A percentile compares a stretch with the other conserved stretches of the same genome.
Evolutionary conservation across 1,284 basidiomycete genomes (phyloP).

Genomic region (Trichosporon asahii): DNA sequence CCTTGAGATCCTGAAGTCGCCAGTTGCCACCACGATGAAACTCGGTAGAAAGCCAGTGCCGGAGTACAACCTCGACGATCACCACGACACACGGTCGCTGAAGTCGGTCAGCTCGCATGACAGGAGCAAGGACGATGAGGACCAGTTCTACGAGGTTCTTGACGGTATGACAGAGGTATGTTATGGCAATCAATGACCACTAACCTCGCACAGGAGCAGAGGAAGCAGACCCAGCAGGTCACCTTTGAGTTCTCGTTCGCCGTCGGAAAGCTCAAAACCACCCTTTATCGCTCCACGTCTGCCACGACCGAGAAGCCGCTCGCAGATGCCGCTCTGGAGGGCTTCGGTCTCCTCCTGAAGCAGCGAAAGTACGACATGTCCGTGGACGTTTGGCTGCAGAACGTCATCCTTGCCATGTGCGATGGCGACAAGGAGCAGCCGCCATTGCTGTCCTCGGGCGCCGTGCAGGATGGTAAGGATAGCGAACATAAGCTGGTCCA

Average conservation of each 20-base stretch:
- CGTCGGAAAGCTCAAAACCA: conserved; percentile 81
- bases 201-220: conserved; percentile 46
- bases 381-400: conserved; percentile 79
- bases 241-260: conserved; percentile 84
- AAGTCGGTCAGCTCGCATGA: conserved; percentile 41
- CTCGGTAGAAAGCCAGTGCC: conserved; percentile 14
- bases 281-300: conserved; percentile 63
- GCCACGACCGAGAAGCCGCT: conserved; percentile 53
- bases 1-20: background rate
- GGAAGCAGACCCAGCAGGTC: conserved; percentile 63
- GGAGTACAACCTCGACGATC: conserved; percentile 66
- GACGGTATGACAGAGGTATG: conserved; percentile 64
- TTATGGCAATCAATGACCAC: conserved; percentile 5
- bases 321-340: conserved; percentile 75
- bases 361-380: conserved; percentile 82
- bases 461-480: conserved; percentile 49
- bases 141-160: conserved; percentile 71
- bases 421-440: conserved; percentile 60
- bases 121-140: conserved; percentile 47
- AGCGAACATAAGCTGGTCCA: conserved; percentile 67
- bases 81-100: conserved; percentile 40
- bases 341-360: conserved; percentile 71
- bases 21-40: background rate
- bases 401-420: conserved; percentile 55
- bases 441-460: conserved; percentile 73